Percentiles rank a stretch among this genome's conserved stretches.
These are phyloP conservation scores for Flaveria ramosissima DNA, from an alignment of 129 eudicot species.

Conservation along the genomic window DNA sequence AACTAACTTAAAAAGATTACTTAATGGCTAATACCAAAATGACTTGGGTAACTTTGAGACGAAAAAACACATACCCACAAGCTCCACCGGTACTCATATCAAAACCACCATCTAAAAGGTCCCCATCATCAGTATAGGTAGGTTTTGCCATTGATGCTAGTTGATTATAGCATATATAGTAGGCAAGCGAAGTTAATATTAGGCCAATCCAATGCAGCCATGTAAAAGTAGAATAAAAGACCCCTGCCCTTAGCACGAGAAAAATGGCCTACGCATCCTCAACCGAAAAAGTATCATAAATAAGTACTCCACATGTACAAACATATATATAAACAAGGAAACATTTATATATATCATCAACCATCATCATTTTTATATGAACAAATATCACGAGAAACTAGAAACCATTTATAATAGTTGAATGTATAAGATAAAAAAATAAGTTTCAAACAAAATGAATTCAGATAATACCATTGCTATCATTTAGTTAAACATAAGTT, in stretches of 20 bases:
- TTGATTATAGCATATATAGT: constrained; percentile 69
- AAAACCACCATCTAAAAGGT: constrained; percentile 89
- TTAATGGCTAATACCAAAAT: constrained; percentile 10
- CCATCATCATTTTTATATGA: not conserved
- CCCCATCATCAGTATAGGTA: constrained; percentile 66
- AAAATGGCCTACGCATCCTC: constrained; percentile 50
- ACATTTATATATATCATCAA: not conserved
- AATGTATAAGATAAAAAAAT: too few species aligned
- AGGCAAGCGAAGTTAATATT: constrained; percentile 64
- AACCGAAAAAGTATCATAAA: not conserved
- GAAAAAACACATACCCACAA: constrained; percentile 66
- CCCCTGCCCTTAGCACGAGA: constrained; percentile 61
- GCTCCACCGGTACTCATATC: constrained; percentile 97
- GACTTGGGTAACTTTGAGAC: not conserved
- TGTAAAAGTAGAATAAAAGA: constrained; percentile 64
- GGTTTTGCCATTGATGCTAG: constrained; percentile 80
- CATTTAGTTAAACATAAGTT: too few species aligned
- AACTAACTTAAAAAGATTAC: not conserved
- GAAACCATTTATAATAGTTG: too few species aligned
- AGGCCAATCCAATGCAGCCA: constrained; percentile 84
- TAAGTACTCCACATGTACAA: constrained; percentile 9
- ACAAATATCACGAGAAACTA: not conserved
- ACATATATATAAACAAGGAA: not conserved
- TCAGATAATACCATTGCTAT: too few species aligned
- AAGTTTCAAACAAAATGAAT: too few species aligned